Evolutionary conservation across 768 basidiomycete species (phyloP), one percentile per base, ranked within the genome.

Genomic region (Hypsizygus marmoreus): DNA sequence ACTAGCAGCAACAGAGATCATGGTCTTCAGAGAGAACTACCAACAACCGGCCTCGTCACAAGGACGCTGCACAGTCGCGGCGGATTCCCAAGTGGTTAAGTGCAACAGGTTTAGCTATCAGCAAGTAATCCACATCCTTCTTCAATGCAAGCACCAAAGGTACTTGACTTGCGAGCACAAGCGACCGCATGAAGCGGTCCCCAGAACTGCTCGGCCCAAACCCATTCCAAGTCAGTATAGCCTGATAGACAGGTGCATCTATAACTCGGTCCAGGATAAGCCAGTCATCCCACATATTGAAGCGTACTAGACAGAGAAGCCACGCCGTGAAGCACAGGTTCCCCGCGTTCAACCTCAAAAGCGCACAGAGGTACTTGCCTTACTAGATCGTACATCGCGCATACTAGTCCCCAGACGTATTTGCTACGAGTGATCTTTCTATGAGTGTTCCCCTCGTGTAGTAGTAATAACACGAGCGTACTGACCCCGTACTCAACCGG

Each of bases 41-140:
- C 60, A 63, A 52, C 59, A 63, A 63, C 61, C 59, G 58, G 62
- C 56, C 50, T 40, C 40, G 49, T 48, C 49, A 40, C 38, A 33
- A 58, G 35, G 36, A 48, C 43, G 41, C 32, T 50, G 54, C 63
- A 61, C 64, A 65, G 58, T 61, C 55, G 46, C 54, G 57, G 60
- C 60, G 64, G 61, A 68, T 67, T 62, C 64, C 50, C 65, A 60
- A 65, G 47, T 67, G 56, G 58, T 59, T 64, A 65, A 57, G 47
- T 66, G 66, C 61, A 58, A 57, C 63, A 62, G 61, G 64, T 58
- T 63, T 69, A 63, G 66, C 68, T 60, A 69, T 66, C 63, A 60
- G 68, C 68, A 69, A 69, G 62, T 57, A 68, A 65, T 66, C 66
- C 65, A 64, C 64, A 65, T 55, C 54, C 64, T 56, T 63, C 63